phyloP scores from a whole-genome alignment of 1,284 basidiomycete species.

The Ganoderma resinaceum region DNA sequence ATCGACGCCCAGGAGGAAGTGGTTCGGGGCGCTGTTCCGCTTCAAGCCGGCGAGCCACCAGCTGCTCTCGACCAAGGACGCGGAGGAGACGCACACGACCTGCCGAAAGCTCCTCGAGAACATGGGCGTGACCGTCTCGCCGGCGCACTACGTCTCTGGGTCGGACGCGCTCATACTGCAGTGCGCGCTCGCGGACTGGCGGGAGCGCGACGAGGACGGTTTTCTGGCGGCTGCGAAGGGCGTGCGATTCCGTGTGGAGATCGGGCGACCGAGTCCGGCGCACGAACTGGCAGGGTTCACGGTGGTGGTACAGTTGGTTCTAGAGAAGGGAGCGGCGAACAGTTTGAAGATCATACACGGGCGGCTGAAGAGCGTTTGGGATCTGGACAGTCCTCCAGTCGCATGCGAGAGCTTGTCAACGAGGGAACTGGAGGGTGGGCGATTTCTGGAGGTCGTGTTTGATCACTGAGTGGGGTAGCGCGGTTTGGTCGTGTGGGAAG shows the following conservation, averaged over 20 bases:
- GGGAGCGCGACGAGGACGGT: constrained; percentile 52
- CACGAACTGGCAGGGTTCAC: constrained; percentile 55
- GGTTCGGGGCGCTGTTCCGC: constrained; percentile 91
- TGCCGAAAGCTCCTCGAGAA: constrained; percentile 76
- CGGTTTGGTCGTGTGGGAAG: not conserved
- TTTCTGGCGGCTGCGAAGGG: constrained; percentile 66
- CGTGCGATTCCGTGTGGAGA: constrained; percentile 81
- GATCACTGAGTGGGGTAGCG: constrained; percentile 19
- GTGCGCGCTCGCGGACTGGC: constrained; percentile 68
- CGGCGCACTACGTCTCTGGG: constrained; percentile 47
- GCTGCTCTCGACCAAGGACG: constrained; percentile 71
- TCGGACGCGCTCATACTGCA: constrained; percentile 51
- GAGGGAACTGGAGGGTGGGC: constrained; percentile 40
- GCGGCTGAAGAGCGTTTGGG: constrained; percentile 77
- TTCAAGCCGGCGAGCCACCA: constrained; percentile 77
- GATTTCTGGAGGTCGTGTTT: constrained; percentile 43
- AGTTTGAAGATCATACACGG: constrained; percentile 81
- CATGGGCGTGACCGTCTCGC: constrained; percentile 72
- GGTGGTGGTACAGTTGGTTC: constrained; percentile 71
- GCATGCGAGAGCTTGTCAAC: constrained; percentile 38
- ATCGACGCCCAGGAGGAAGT: constrained; percentile 72
- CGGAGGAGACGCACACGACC: constrained; percentile 74
- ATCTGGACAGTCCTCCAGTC: constrained; percentile 51
- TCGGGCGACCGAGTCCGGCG: constrained; percentile 55
- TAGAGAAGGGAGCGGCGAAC: constrained; percentile 86